Evolutionary conservation across 371 early-diverging fungal species (phyloP).

Genomic region (Zancudomyces culisetae): DNA sequence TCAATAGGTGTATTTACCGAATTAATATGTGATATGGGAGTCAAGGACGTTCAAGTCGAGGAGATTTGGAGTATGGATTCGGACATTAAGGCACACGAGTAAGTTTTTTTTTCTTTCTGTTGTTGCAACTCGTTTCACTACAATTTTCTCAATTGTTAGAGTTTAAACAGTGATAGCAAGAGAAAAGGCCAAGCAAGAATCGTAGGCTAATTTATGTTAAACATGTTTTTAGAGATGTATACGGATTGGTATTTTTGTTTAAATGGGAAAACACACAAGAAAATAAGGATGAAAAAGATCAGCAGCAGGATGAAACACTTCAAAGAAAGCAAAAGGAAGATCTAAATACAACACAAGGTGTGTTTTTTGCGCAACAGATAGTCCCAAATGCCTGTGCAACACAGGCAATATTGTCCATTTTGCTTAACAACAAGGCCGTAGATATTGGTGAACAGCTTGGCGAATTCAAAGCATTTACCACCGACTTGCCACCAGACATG

Average conservation of each 20-base stretch:
- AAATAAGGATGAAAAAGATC: conserved; percentile 20
- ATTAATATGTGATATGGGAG: conserved; percentile 65
- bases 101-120: conserved; percentile 5
- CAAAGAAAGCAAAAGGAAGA: neutral
- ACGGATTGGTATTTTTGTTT: conserved; percentile 81
- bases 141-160: too few relatives aligned
- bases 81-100: conserved; percentile 39
- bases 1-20: conserved; percentile 54
- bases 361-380: conserved; percentile 51
- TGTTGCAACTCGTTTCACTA: too few relatives aligned
- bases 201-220: neutral
- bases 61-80: conserved; percentile 62
- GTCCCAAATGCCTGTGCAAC: conserved; percentile 86
- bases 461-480: conserved; percentile 59
- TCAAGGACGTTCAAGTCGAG: conserved; percentile 58
- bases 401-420: conserved; percentile 74
- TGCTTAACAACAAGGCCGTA: conserved; percentile 47
- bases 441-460: conserved; percentile 50
- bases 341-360: conserved; percentile 3
- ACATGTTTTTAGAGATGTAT: conserved; percentile 33
- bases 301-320: conserved; percentile 6
- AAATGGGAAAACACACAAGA: conserved; percentile 31
- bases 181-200: too few relatives aligned
- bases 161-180: too few relatives aligned
- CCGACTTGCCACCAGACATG: conserved; percentile 62